These are phyloP conservation scores for Sinapis alba DNA, from an alignment of 441 rosid genomes.

Conservation along the genomic window DNA sequence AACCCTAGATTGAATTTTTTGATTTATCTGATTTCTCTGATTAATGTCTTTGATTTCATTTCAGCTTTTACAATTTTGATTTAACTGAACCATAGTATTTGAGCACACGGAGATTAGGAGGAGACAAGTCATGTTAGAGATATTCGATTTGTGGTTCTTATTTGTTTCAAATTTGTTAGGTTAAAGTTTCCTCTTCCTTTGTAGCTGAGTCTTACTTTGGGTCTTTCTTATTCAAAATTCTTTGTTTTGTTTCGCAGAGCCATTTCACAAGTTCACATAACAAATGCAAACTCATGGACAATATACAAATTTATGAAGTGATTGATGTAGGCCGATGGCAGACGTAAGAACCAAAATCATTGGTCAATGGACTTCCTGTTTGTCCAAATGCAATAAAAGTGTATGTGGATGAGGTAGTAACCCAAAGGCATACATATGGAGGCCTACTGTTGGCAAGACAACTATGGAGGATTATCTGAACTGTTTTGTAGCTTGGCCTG, in stretches of 20 bases:
- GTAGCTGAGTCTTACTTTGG: too few relatives aligned
- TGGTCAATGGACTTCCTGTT: background rate
- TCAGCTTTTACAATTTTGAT: too few relatives aligned
- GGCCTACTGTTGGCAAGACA: too few relatives aligned
- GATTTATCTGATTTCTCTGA: too few relatives aligned
- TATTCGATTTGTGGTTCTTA: too few relatives aligned
- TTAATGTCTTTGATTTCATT: too few relatives aligned
- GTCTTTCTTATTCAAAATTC: background rate
- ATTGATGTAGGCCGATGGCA: background rate
- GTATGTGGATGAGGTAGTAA: background rate
- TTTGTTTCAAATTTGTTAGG: too few relatives aligned
- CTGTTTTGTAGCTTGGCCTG: background rate
- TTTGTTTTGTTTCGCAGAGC: background rate
- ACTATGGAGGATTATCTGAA: background rate
- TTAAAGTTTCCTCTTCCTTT: background rate
- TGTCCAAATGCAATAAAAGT: background rate
- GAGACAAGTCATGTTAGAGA: too few relatives aligned
- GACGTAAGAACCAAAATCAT: background rate
- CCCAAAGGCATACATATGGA: background rate
- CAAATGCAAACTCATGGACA: background rate
- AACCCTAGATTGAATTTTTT: too few relatives aligned
- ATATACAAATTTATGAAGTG: background rate
- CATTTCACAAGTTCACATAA: background rate
- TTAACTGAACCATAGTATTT: too few relatives aligned
- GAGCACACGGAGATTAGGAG: too few relatives aligned